A percentile compares a stretch with the other conserved stretches of the same genome.
These are phyloP conservation scores for Salvia sclarea DNA, from an alignment of 305 asterid genomes.

Conservation along the genomic window DNA sequence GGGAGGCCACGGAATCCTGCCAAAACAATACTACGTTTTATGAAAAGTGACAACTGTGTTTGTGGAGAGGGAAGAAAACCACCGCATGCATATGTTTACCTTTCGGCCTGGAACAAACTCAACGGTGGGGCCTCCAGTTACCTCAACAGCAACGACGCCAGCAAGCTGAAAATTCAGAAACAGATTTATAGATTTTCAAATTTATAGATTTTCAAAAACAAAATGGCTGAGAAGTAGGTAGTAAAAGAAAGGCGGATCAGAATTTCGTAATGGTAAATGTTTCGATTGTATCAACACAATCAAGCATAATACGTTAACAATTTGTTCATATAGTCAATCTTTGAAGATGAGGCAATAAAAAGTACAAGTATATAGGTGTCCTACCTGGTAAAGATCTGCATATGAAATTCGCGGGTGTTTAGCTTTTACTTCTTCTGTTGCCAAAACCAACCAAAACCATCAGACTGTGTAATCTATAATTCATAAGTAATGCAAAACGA, in stretches of 20 bases:
- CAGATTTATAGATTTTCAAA: too few relatives aligned
- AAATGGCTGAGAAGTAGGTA: too few relatives aligned
- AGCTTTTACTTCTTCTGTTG: slow-evolving; percentile 69
- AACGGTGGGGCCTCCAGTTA: slow-evolving; percentile 83
- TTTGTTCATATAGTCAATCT: too few relatives aligned
- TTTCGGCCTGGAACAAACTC: slow-evolving; percentile 83
- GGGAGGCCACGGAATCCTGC: slow-evolving; percentile 65
- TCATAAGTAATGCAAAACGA: neutral
- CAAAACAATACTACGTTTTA: slow-evolving; percentile 5
- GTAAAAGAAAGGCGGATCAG: too few relatives aligned
- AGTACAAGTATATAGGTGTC: neutral
- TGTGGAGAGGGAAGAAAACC: too few relatives aligned
- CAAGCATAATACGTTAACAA: too few relatives aligned
- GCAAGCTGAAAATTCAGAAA: slow-evolving; percentile 62
- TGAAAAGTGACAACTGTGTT: too few relatives aligned
- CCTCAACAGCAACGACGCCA: slow-evolving; percentile 91
- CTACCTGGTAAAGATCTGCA: slow-evolving; percentile 94
- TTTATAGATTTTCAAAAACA: too few relatives aligned
- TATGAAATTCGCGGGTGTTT: slow-evolving; percentile 68
- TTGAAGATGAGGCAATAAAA: neutral
- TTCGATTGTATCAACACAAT: too few relatives aligned
- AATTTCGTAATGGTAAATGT: too few relatives aligned
- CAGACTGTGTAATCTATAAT: neutral
- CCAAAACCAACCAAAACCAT: slow-evolving; percentile 31
- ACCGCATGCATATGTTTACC: slow-evolving; percentile 38